phyloP scores from a whole-genome alignment of 352 stramenopile species.

The Stramenopiles sp. region DNA sequence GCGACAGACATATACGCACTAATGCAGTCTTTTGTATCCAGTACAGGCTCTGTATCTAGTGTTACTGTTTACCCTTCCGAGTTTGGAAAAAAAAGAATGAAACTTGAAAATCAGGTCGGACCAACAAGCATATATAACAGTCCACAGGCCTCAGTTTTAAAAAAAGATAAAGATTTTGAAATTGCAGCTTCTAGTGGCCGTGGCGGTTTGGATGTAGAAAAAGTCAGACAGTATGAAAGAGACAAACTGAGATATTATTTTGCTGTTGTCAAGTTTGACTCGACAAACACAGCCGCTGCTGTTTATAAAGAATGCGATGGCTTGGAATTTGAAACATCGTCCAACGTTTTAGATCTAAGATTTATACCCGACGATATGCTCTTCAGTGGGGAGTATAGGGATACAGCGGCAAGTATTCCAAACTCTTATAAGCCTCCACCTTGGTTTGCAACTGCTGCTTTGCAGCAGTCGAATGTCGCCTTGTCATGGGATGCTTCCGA shows the following conservation, averaged over 20 bases:
- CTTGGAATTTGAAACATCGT: slow-evolving; percentile 89
- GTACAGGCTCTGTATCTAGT: slow-evolving; percentile 54
- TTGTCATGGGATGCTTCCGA: slow-evolving; percentile 88
- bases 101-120: slow-evolving; percentile 24
- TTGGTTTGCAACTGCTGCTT: slow-evolving; percentile 69
- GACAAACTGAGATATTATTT: slow-evolving; percentile 97
- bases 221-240: slow-evolving; percentile 83
- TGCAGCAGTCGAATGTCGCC: slow-evolving; percentile 69
- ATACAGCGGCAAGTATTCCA: slow-evolving; percentile 57
- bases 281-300: slow-evolving; percentile 56
- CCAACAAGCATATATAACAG: too few species aligned
- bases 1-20: slow-evolving; percentile 84
- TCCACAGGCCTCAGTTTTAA: too few species aligned
- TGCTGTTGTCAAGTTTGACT: slow-evolving; percentile 79
- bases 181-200: too few species aligned
- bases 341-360: slow-evolving; percentile 75
- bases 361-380: slow-evolving; percentile 71
- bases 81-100: slow-evolving; percentile 80
- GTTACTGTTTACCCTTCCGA: slow-evolving; percentile 87
- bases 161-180: too few species aligned
- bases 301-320: slow-evolving; percentile 88
- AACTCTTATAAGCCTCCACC: slow-evolving; percentile 79
- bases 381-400: slow-evolving; percentile 44
- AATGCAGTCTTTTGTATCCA: slow-evolving; percentile 69
- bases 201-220: slow-evolving; percentile 72